Percentiles rank a stretch among this genome's conserved stretches.
Evolutionary conservation across 139 green algal species (phyloP).

Genomic region (Micractinium conductrix): DNA sequence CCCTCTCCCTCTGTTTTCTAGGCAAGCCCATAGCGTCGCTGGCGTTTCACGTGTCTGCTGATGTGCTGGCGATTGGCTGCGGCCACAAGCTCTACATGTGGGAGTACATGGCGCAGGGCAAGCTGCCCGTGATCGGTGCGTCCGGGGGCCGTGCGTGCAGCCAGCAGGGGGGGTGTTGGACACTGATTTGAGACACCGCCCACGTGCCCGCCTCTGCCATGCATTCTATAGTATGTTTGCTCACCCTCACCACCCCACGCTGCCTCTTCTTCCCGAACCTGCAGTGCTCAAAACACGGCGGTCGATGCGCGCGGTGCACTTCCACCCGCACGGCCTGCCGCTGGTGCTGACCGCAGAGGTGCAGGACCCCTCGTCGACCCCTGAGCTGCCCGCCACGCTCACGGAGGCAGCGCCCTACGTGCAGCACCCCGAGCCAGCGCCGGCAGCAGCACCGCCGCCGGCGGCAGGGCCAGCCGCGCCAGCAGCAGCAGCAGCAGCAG

Average conservation of each 20-base stretch:
- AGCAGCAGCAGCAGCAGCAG: background rate
- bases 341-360: conserved; percentile 91
- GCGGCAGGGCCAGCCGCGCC: background rate
- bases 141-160: background rate
- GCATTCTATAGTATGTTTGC: too few relatives aligned
- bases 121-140: conserved; percentile 34
- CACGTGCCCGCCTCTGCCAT: conserved; percentile 2
- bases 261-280: background rate
- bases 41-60: conserved; percentile 75
- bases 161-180: background rate
- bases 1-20: conserved; percentile 39
- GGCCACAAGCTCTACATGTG: conserved; percentile 81
- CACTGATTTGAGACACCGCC: too few relatives aligned
- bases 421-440: background rate
- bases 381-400: conserved; percentile 36
- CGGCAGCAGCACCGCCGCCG: background rate
- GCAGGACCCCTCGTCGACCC: conserved; percentile 48
- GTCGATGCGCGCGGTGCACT: conserved; percentile 90
- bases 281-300: conserved; percentile 75
- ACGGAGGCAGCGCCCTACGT: conserved; percentile 30
- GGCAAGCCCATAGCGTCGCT: conserved; percentile 88
- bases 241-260: background rate
- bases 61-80: conserved; percentile 82
- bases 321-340: conserved; percentile 81
- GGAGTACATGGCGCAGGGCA: conserved; percentile 59